These are phyloP conservation scores for Physocladia obscura DNA, from an alignment of 192 early-diverging fungal species.

Conservation along the genomic window DNA sequence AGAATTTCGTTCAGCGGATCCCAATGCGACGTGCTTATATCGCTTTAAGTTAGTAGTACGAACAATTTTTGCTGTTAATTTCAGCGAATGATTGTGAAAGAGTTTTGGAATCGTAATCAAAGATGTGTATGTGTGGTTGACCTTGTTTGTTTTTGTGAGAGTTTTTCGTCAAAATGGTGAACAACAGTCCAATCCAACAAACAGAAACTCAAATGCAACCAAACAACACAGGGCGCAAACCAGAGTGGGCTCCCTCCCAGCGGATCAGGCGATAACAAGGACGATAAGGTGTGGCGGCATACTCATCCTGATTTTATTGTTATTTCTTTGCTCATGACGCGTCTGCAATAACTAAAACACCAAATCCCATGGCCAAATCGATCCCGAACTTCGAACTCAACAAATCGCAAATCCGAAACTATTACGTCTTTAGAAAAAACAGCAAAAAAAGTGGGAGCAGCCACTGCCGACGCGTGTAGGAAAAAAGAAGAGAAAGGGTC, in stretches of 20 bases:
- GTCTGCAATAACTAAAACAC: slow-evolving; percentile 69
- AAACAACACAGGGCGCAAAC: background rate
- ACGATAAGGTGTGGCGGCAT: background rate
- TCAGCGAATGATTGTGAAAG: no score
- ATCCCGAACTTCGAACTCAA: background rate
- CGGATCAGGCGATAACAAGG: background rate
- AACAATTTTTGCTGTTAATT: no score
- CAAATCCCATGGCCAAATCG: no score
- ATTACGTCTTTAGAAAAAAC: slow-evolving; percentile 91
- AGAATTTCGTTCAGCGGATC: no score
- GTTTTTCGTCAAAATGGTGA: no score
- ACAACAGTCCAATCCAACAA: no score
- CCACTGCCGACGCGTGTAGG: slow-evolving; percentile 97
- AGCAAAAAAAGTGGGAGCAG: slow-evolving; percentile 92
- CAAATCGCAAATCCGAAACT: slow-evolving; percentile 32
- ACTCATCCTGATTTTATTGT: slow-evolving; percentile 18
- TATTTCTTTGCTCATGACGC: background rate
- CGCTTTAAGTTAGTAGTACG: no score
- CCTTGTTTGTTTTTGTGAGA: no score
- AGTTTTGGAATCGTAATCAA: no score
- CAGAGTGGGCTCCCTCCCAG: background rate
- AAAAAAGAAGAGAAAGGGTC: slow-evolving; percentile 95
- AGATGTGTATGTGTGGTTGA: no score
- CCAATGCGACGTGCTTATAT: no score
- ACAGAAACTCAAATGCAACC: no score